Evolutionary conservation across 768 basidiomycete genomes (phyloP), one percentile per base, ranked within the genome.

Genomic region (Leucosporidium yakuticum): DNA sequence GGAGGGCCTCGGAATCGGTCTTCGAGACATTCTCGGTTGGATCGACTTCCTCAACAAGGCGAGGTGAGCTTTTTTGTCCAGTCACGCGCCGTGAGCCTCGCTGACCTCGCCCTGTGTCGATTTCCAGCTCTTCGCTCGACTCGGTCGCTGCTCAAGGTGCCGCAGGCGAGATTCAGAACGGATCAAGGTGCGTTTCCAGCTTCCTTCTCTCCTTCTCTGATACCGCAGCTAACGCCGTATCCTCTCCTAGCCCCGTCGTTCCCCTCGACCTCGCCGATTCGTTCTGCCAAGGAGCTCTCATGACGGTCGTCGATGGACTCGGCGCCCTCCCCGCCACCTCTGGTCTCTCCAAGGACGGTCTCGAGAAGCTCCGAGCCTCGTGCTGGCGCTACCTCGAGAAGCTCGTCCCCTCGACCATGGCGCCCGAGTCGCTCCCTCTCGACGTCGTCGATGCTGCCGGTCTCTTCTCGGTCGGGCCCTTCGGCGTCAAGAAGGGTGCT

Each of bases 21-120:
- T 98, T 65, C 85, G 96, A 65, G 96, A 99, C 79, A 86, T 97
- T 55, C 79, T 97, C 76, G 95, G 94, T 4, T 98, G 96, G 96
- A 86, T 93, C 8, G 80, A 81, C n/a, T 98, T 99, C 78, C 85
- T 86, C 14, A 93, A 95, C 29, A 56, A 49, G n/a, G 57, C 67
- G 21, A 53, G 39, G 67, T 68, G 39, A 36, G 64, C 25, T 25
- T 20, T 34, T 4, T 21, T 23, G 1, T 21, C 15, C n/a, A 12
- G 49, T 21, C 8, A 17, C 32, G 19, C 5, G 8, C 5, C 36
- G 21, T 4, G 51, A 12, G n/a, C 39, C 5, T 65, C 57, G 48
- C 57, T 57, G 25, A 44, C 15, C 31, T n/a, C 61, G n/a, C n/a
- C 32, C 25, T 36, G 31, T 15, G 8, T 23, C 11, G n/a, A 53